Base-by-base conservation (phyloP, 106 monocot species). In the Ottelia alismoides region DNA sequence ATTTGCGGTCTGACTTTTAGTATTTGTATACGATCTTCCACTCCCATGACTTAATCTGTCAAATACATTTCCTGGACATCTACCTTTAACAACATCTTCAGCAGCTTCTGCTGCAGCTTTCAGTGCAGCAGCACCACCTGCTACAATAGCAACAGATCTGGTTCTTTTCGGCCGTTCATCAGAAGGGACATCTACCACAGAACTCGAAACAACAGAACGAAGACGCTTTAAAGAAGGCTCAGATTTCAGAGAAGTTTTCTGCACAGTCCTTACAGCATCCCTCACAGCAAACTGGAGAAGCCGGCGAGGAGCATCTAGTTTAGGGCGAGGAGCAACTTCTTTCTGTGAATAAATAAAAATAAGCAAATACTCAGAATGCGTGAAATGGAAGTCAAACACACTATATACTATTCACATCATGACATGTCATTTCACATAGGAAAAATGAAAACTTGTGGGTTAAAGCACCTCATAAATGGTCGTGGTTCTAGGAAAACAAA, bases 201-300 rank as follows among this genome's bases (percentile, higher is more conserved):
- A 62, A 30, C 75, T 62, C 10, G 92, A 87, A 47, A 96, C 73
- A 35, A 81, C 74, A 70, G 94, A 96, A 32, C 81, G 63, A 30
- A 96, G 76, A 12, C 88, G 61, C 65, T 76, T 88, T 35, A 50
- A 25, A 48, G 58, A 7, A 27, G 81, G 85, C 53, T 72, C 85
- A 35, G 48, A 18, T 69, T 63, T 88, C 29, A 71, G 48, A 64
- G 45, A 62, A 24, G 62, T 3, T 22, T 72, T 68, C 20, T 81
- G 73, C 28, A 71, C 61, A 35, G 84, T 74, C 47, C 68, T 77
- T 31, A 92, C 83, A 57, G 79, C 63, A 87, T 92, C 92, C 70
- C 87, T 67, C 48, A 92, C 83, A 80, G 92, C 92, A 77, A 87
- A 92, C 45, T 92, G 83, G 62, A 92, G 92, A 67, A 92, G 87